Conservation (phyloP, 1,139 yeast species). For the Zygosaccharomyces sapae region DNA sequence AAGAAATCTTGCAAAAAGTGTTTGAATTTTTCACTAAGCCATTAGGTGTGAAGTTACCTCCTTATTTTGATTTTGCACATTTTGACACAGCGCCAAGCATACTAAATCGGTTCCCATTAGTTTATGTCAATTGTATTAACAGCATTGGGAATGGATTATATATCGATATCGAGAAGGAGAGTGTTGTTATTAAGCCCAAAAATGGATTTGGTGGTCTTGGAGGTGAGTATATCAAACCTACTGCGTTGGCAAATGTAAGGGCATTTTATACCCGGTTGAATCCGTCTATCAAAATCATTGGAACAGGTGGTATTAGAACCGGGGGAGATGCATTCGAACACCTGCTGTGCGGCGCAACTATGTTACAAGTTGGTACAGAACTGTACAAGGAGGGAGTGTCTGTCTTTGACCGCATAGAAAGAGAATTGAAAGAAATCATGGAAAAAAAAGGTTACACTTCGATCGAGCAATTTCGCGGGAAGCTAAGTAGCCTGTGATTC, state of each 20-base stretch:
- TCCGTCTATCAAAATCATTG: conserved; percentile 28
- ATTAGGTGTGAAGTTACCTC: conserved; percentile 32
- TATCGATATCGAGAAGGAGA: conserved; percentile 28
- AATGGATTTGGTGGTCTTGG: conserved; percentile 35
- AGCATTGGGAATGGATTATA: conserved; percentile 32
- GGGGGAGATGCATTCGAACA: conserved; percentile 34
- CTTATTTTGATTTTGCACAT: conserved; percentile 34
- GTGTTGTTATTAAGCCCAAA: conserved; percentile 32
- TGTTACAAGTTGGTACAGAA: conserved; percentile 33
- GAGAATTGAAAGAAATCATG: conserved; percentile 28
- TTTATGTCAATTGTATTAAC: conserved; percentile 32
- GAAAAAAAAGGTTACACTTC: conserved; percentile 27
- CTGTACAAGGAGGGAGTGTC: conserved; percentile 28
- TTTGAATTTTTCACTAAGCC: conserved; percentile 31
- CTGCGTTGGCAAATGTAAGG: conserved; percentile 33
- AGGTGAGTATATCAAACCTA: conserved; percentile 33
- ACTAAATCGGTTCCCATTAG: conserved; percentile 27
- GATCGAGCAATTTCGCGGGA: conserved; percentile 34
- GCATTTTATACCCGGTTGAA: conserved; percentile 33
- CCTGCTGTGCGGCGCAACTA: conserved; percentile 31
- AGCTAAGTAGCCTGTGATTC: conserved; percentile 20
- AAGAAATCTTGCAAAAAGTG: conserved; percentile 46
- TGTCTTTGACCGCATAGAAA: conserved; percentile 25
- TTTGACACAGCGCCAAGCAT: conserved; percentile 29
- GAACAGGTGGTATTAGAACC: conserved; percentile 32